These are phyloP conservation scores for Pythium brachiatum DNA, from an alignment of 352 stramenopile species.

Conservation along the genomic window DNA sequence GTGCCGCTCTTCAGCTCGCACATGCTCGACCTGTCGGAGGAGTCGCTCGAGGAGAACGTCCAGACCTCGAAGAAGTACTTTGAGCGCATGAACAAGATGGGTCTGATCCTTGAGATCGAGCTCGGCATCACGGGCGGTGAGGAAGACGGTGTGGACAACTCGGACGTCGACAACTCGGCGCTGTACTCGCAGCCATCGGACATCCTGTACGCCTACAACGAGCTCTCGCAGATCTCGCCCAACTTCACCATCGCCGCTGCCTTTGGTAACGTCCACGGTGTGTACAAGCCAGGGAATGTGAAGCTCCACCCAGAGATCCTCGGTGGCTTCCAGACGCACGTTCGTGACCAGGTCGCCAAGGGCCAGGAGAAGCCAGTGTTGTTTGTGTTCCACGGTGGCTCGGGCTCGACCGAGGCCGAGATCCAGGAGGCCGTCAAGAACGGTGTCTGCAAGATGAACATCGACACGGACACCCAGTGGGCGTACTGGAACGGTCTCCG, in stretches of 20 bases:
- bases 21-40: slow-evolving; percentile 99
- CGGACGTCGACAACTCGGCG: slow-evolving; percentile 90
- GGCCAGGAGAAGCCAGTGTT: slow-evolving; percentile 94
- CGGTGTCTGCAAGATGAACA: slow-evolving; percentile 99
- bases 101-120: slow-evolving; percentile 98
- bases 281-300: slow-evolving; percentile 99
- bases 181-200: slow-evolving; percentile 94
- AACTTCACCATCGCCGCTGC: slow-evolving; percentile 96
- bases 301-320: slow-evolving; percentile 98
- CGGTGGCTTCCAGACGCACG: slow-evolving; percentile 93
- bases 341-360: slow-evolving; percentile 62
- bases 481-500: slow-evolving; percentile 98
- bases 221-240: slow-evolving; percentile 89
- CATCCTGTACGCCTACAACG: slow-evolving; percentile 94
- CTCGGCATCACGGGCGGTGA: slow-evolving; percentile 98
- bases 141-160: slow-evolving; percentile 99
- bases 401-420: slow-evolving; percentile 94
- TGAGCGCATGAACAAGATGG: slow-evolving; percentile 95
- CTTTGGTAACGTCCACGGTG: slow-evolving; percentile 97
- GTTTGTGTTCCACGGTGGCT: slow-evolving; percentile 99
- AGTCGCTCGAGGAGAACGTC: slow-evolving; percentile 98
- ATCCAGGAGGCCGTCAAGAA: slow-evolving; percentile 96
- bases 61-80: slow-evolving; percentile 97
- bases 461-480: slow-evolving; percentile 99
- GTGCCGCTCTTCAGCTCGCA: slow-evolving; percentile 96